Evolutionary conservation across 208 protist species (phyloP).

Genomic region (Wallacemonas sp.): DNA sequence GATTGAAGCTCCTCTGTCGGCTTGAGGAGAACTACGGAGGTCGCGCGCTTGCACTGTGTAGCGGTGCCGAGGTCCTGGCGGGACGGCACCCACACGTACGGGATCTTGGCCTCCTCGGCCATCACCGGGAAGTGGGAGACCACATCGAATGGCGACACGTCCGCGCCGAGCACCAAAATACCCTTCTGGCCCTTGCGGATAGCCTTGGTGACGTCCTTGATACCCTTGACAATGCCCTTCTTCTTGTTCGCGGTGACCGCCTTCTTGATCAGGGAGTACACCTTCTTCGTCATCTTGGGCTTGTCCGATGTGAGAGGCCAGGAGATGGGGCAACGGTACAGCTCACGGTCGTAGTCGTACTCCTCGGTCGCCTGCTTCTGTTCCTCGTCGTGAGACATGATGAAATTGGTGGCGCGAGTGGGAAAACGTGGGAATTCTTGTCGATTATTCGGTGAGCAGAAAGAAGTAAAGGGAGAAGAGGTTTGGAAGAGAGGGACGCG

Average conservation of each 20-base stretch:
- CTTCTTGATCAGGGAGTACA: slow-evolving; percentile 94
- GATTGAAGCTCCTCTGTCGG: slow-evolving; percentile 69
- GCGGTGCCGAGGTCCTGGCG: slow-evolving; percentile 91
- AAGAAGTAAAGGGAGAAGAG: too few species aligned
- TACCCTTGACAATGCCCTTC: slow-evolving; percentile 89
- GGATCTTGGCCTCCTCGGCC: slow-evolving; percentile 91
- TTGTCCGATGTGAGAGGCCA: slow-evolving; percentile 89
- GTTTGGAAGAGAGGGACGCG: too few species aligned
- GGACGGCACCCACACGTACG: slow-evolving; percentile 94
- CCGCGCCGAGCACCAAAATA: slow-evolving; percentile 89
- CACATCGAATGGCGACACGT: slow-evolving; percentile 93
- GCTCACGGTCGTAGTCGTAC: slow-evolving; percentile 92
- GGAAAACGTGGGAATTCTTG: neutral
- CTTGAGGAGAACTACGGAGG: slow-evolving; percentile 92
- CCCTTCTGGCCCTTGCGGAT: slow-evolving; percentile 92
- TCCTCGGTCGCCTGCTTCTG: slow-evolving; percentile 41
- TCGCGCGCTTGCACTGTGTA: slow-evolving; percentile 93
- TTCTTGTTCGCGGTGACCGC: slow-evolving; percentile 90
- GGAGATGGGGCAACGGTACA: slow-evolving; percentile 92
- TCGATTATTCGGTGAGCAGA: too few species aligned
- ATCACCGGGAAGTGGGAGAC: slow-evolving; percentile 94
- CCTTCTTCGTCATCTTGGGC: slow-evolving; percentile 95
- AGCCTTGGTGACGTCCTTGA: slow-evolving; percentile 95
- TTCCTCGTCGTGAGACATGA: slow-evolving; percentile 57
- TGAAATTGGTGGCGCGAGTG: neutral